Base-by-base conservation (phyloP, 2,329 filamentous ascomycete species). In the Fusarium buharicum region DNA sequence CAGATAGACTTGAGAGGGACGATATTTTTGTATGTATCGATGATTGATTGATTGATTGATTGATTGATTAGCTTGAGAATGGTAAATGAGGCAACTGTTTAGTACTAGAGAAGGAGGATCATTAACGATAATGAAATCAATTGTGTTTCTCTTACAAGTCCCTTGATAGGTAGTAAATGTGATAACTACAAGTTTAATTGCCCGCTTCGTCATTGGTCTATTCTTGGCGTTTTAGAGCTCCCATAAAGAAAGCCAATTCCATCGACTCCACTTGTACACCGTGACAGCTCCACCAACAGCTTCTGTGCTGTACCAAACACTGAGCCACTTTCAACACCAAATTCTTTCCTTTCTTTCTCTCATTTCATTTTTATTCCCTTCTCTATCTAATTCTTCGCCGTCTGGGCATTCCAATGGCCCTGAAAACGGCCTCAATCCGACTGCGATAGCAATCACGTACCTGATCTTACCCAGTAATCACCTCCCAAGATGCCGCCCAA, bases 401-500 rank as follows among this genome's bases (percentile, higher is more conserved):
- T 37, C 37, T 36, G 60, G 55, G 50, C 50, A 63, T 45, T 39
- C 61, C 72, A 71, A 74, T 75, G 73, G 73, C 68, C 60, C 38
- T 44, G 44, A 51, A 33, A 36, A 34, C 40, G 55, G 61, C 63
- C 24, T 37, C 38, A 48, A 57, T 39, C 41, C 52, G 14, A 53
- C 47, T 62, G 55, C 46, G 51, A 63, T 50, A 54, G 56, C 55
- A 34, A 66, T 33, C 36, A 43, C 55, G 24, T 53, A 41, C 45
- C 55, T 55, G 28, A 66, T 8, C 30, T 57, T 39, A 12, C 50
- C 39, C 38, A 52, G 24, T 40, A 38, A 37, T 48, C 30, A 17
- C 16, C 22, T 14, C 22, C 36, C 65, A 64, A 64, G 37, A 76
- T 75, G 73, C 64, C 72, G 41, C 59, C 66, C 39, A 65, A 50